Base-by-base conservation (phyloP, 2,329 filamentous ascomycete genomes). In the Exophiala aquamarina region DNA sequence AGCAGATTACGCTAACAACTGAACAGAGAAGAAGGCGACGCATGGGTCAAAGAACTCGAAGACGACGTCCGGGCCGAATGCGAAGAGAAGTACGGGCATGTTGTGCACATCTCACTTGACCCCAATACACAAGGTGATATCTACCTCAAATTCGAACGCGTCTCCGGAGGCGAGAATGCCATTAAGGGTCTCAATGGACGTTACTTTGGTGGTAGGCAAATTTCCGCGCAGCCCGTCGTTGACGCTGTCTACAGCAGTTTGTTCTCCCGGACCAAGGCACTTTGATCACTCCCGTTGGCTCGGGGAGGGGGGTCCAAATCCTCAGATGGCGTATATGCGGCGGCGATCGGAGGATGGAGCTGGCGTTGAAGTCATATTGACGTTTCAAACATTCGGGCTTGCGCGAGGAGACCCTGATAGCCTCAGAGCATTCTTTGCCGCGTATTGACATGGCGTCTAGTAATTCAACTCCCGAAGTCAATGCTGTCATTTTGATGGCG, bases 161-260 rank as follows among this genome's bases (percentile, higher is more conserved):
- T 97, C 54, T 83, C 91, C 68, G 92, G 92, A 61, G 92, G 92
- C 66, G 89, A 96, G 72, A 97, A 96, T 67, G 93, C 93, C 62
- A 94, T 97, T 73, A 94, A 95, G 69, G 93, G 93, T 65, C 82
- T 98, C 55, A 97, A 98, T 70, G 93, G 93, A 64, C 86, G 93
- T 66, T 95, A 88, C 71, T 98, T 98, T 71, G 93, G 89, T 65
- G 89, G 89, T 63, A 83, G 85, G 64, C 89, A 89, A 77, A 95
- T 98, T 69, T 92, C 87, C 67, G 93, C 92, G 61, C 87, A 90
- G 57, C 93, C 91, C 69, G 89, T 98, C 73, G 92, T 97, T 69
- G 93, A 98, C 72, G 92, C 92, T 64, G 89, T 98, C 74, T 98
- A 97, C 83, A 93, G 89, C 82, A 94, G 87, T 79, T 82, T 95